Evolutionary conservation across 495 filamentous ascomycete species (phyloP), one percentile per base, ranked within the genome.

Genomic region (Pyrenopolyporus hunteri): DNA sequence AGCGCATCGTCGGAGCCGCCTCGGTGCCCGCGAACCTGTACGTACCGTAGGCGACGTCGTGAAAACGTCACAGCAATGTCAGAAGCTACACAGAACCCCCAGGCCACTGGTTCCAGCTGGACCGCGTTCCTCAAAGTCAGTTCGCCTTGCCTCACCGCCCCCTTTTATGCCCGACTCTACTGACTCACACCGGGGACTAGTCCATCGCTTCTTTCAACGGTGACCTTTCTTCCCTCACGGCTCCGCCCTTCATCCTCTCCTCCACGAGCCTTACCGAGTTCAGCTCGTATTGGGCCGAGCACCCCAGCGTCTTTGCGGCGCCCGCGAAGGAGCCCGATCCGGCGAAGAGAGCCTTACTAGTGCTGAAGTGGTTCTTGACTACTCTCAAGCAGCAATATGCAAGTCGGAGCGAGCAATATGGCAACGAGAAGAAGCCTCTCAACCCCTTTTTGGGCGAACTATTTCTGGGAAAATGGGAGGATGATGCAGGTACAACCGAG

Each of bases 161-260:
- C 23, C 31, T 28, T 28, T 13, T 2, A 29, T 17, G 0, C 20
- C 8, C 20, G 42, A 19, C 17, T 26, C 16, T 16, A 20, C 58
- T 65, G 26, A 59, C 32, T 19, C 35, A 43, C 16, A 7, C 40
- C 17, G 36, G n/a, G 17, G 8, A 32, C 6, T 39, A 95, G 91
- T 95, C 93, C 22, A 92, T 98, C 68, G 91, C 94, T 31, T 94
- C 91, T 14, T 98, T 97, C 81, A 96, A 91, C 76, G 94, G 95
- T 67, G 94, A 98, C 67, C 85, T 98, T 37, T 89, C 93, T 9
- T 91, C 91, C 49, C 79, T 98, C 74, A 97, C 94, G 26, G 93
- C 94, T 16, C 94, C 94, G 31, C 91, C 94, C 8, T 98, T 97
- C 73, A 97, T 98, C 74, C 87, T 97, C 32, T 93, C 91, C 44